A percentile compares a stretch with the other conserved stretches of the same genome.
Conservation (phyloP, 768 basidiomycete species). For the Piloderma croceum region DNA sequence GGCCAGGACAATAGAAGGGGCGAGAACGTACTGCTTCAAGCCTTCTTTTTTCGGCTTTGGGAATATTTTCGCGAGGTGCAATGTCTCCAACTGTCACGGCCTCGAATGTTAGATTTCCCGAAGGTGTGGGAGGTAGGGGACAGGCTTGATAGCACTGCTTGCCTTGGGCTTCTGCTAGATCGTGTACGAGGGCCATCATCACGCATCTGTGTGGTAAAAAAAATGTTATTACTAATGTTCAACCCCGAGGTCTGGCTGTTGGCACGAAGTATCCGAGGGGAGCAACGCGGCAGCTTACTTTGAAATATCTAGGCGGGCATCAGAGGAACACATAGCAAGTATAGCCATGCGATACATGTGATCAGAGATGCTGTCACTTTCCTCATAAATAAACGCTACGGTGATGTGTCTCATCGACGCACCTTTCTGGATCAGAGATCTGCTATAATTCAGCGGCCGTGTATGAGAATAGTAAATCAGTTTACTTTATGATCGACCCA, state of each 20-base stretch:
- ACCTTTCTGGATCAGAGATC: slow-evolving; percentile 87
- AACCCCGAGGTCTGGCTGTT: too few species aligned
- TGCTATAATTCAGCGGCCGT: slow-evolving; percentile 23
- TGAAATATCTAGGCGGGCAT: slow-evolving; percentile 61
- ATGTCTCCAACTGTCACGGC: slow-evolving; percentile 80
- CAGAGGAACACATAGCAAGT: slow-evolving; percentile 84
- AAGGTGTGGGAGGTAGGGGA: neutral
- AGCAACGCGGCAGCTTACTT: slow-evolving; percentile 45
- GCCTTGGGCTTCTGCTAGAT: slow-evolving; percentile 95
- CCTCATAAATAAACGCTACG: neutral
- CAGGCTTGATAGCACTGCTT: too few species aligned
- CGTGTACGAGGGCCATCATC: slow-evolving; percentile 89
- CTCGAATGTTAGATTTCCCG: neutral
- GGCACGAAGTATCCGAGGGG: neutral
- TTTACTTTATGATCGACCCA: slow-evolving; percentile 83
- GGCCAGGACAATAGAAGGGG: neutral
- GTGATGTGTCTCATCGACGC: neutral
- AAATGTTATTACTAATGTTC: neutral
- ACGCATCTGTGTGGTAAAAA: slow-evolving; percentile 49
- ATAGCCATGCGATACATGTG: slow-evolving; percentile 98
- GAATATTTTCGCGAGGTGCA: slow-evolving; percentile 80
- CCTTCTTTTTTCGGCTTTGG: slow-evolving; percentile 71
- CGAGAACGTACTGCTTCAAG: slow-evolving; percentile 56
- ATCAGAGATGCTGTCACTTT: slow-evolving; percentile 70
- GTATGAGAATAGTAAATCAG: neutral